These are phyloP conservation scores for Petrea volubilis DNA, from an alignment of 257 asterid species.

Conservation along the genomic window DNA sequence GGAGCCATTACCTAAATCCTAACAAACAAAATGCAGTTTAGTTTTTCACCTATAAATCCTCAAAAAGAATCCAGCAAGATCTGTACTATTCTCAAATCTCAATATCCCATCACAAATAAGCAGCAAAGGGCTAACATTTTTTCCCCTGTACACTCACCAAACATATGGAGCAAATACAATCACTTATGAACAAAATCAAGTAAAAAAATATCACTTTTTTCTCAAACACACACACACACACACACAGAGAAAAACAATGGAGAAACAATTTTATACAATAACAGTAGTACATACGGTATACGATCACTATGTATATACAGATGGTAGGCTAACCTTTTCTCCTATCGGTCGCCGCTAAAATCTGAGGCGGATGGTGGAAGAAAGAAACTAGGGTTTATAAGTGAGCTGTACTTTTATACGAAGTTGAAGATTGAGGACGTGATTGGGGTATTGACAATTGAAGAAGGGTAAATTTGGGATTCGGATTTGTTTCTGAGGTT, in stretches of 20 bases:
- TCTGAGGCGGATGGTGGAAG: constrained; percentile 34
- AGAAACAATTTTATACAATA: neutral
- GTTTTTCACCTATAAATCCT: neutral
- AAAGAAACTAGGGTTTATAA: constrained; percentile 47
- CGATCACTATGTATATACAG: neutral
- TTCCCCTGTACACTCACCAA: neutral
- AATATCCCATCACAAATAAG: neutral
- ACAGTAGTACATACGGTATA: neutral
- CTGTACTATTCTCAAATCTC: neutral
- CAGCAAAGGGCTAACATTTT: neutral
- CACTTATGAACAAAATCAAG: neutral
- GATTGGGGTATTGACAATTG: neutral
- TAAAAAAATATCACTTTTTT: neutral
- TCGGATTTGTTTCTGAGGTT: neutral
- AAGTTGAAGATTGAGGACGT: neutral
- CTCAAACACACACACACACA: neutral
- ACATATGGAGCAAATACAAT: neutral
- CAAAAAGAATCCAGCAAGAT: neutral
- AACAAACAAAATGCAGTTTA: neutral
- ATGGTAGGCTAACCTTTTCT: constrained; percentile 31
- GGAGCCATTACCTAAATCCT: constrained; percentile 71
- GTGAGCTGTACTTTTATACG: constrained; percentile 17
- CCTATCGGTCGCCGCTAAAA: constrained; percentile 27
- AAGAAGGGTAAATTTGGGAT: constrained; percentile 15
- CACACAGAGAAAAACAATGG: neutral